phyloP scores from a whole-genome alignment of 352 stramenopile species.

The Phytophthora pluvialis region DNA sequence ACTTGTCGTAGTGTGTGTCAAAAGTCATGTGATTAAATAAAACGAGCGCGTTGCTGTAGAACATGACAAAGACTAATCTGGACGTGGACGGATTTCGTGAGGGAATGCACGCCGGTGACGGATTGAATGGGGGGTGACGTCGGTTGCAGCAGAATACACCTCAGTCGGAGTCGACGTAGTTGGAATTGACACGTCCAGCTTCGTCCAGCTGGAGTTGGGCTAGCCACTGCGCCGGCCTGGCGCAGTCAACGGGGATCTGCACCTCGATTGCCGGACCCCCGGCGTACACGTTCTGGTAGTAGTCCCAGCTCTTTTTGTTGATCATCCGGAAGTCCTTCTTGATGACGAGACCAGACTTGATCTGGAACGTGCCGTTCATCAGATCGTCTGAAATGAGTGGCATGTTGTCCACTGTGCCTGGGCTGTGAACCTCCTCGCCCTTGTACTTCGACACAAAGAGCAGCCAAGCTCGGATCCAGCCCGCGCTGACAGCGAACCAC shows the following conservation, averaged over 20 bases:
- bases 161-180: conserved; percentile 63
- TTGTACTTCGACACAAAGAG: conserved; percentile 81
- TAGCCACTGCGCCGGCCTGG: conserved; percentile 60
- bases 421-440: conserved; percentile 57
- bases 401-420: conserved; percentile 79
- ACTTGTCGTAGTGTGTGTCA: conserved; percentile 24
- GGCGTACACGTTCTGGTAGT: conserved; percentile 74
- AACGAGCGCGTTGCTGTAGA: conserved; percentile 39
- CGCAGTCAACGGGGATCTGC: conserved; percentile 60
- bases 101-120: conserved; percentile 4
- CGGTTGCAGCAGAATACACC: neutral
- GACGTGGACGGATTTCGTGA: conserved; percentile 12
- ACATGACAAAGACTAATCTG: conserved; percentile 32
- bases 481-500: conserved; percentile 69
- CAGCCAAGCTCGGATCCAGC: conserved; percentile 77
- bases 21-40: conserved; percentile 44
- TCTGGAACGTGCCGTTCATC: conserved; percentile 68
- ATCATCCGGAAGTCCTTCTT: conserved; percentile 85
- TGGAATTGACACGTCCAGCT: conserved; percentile 62
- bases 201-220: conserved; percentile 55
- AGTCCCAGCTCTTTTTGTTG: conserved; percentile 83
- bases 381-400: conserved; percentile 73
- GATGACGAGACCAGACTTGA: conserved; percentile 59
- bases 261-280: conserved; percentile 76
- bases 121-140: conserved; percentile 2